Conservation (phyloP, 2,329 filamentous ascomycete species). For the Rachicladosporium sp. region DNA sequence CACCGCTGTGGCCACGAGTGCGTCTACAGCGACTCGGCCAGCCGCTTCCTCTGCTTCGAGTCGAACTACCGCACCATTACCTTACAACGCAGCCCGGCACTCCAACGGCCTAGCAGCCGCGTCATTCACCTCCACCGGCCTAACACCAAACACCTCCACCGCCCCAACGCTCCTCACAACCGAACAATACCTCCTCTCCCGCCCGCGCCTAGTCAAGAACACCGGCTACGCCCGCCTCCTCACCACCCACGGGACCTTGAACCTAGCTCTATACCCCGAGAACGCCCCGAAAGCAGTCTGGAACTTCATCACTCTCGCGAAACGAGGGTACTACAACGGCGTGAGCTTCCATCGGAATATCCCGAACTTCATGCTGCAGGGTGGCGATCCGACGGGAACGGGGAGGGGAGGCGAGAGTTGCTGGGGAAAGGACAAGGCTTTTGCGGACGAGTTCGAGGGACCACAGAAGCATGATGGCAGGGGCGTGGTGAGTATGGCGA, state of each 20-base stretch:
- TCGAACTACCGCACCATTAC: slow-evolving; percentile 29
- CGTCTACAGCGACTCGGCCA: slow-evolving; percentile 46
- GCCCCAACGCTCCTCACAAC: slow-evolving; percentile 78
- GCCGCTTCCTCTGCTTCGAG: slow-evolving; percentile 27
- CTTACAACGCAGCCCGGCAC: slow-evolving; percentile 78
- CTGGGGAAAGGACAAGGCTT: slow-evolving; percentile 59
- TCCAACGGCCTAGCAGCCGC: slow-evolving; percentile 86
- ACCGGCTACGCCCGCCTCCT: slow-evolving; percentile 86
- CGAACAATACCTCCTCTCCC: slow-evolving; percentile 84
- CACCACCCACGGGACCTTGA: slow-evolving; percentile 74
- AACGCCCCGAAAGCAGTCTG: slow-evolving; percentile 86
- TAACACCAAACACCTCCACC: slow-evolving; percentile 82
- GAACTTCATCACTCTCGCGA: slow-evolving; percentile 84
- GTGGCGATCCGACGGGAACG: slow-evolving; percentile 85
- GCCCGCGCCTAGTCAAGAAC: slow-evolving; percentile 73
- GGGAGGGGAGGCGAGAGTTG: slow-evolving; percentile 81
- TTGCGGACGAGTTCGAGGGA: slow-evolving; percentile 85
- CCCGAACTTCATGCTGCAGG: slow-evolving; percentile 94
- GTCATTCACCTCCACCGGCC: slow-evolving; percentile 86
- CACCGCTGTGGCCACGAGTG: slow-evolving; percentile 18
- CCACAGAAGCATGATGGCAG: slow-evolving; percentile 71
- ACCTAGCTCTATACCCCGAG: slow-evolving; percentile 81
- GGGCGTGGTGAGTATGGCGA: slow-evolving; percentile 85
- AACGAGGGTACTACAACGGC: slow-evolving; percentile 79
- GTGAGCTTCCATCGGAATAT: slow-evolving; percentile 90